phyloP scores from a whole-genome alignment of 78 protist genomes.

The Dictyostelium brefeldianum region DNA sequence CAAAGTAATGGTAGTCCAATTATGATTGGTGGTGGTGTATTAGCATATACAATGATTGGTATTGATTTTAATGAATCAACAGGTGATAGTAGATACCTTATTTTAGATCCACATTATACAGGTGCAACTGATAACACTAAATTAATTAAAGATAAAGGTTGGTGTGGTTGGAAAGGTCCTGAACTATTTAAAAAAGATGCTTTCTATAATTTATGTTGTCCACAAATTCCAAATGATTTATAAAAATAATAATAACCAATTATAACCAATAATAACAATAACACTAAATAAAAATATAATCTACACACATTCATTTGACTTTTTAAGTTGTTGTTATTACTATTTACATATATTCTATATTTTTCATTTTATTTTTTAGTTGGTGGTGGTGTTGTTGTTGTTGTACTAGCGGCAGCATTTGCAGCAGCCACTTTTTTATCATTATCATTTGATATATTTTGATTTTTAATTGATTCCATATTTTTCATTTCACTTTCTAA shows the following conservation, averaged over 20 bases:
- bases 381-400: not conserved
- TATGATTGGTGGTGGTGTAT: conserved; percentile 94
- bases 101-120: conserved; percentile 93
- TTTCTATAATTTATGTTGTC: conserved; percentile 81
- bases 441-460: not conserved
- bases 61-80: conserved; percentile 78
- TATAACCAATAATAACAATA: too few species aligned
- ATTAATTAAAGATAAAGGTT: conserved; percentile 67
- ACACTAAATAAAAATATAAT: too few species aligned
- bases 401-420: not conserved
- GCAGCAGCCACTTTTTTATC: not conserved
- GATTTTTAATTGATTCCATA: not conserved
- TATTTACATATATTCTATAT: not conserved
- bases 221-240: conserved; percentile 53
- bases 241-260: not conserved
- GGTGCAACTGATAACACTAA: conserved; percentile 79
- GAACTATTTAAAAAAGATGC: conserved; percentile 81
- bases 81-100: conserved; percentile 85
- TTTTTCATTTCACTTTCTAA: conserved; percentile 15
- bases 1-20: conserved; percentile 86
- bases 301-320: too few species aligned
- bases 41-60: conserved; percentile 93
- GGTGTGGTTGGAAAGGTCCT: conserved; percentile 81
- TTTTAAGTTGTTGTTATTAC: too few species aligned
- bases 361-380: not conserved